Base-by-base conservation (phyloP, 192 early-diverging fungal species). In the Coemansia sp. region DNA sequence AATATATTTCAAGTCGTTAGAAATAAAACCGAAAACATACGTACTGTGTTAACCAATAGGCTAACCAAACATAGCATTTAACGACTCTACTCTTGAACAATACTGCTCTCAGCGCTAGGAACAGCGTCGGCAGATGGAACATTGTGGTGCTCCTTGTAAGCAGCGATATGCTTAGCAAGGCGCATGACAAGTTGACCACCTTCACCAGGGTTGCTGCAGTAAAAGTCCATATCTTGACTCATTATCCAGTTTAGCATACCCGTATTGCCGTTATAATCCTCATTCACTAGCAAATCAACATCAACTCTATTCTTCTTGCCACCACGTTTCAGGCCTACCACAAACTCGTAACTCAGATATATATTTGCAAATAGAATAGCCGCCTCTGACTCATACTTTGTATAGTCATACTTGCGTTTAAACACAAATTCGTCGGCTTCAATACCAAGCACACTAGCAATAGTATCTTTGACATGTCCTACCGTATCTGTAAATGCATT, bases 201-300 rank as follows among this genome's bases (percentile, higher is more conserved):
- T 15, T 43, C 42, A 8, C 34, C 34, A 43, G 20, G 18, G 8
- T 20, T 6, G 10, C n/a, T 22, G 3, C 8, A 22, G 20, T 51
- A 22, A 8, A 22, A 5, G 8, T 22, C n/a, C 47, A 4, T 20
- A 7, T 55, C 11, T 55, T 55, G 24, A 27, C 52, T 15, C 27
- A 55, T 12, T 13, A 55, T 27, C 52, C 52, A 55, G 27, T 31
- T 55, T 55, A 55, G 52, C 52, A 55, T 55, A 15, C 52, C 52
- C 3, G 52, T 55, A 15, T 33, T 31, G 1, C 27, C 52, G 6
- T 55, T 55, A 13, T 55, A 55, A 15, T 29, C 24, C n/a, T 22
- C 8, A 20, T 20, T 51, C 22, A 9, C 20, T 9, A 20, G n/a
- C 47, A 51, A 51, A 5, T 2, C 11, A 31, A 31, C 8, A 3